Percentiles rank a stretch among this genome's conserved stretches.
phyloP scores from a whole-genome alignment of 352 stramenopile species.

The Pythium myriotylum region DNA sequence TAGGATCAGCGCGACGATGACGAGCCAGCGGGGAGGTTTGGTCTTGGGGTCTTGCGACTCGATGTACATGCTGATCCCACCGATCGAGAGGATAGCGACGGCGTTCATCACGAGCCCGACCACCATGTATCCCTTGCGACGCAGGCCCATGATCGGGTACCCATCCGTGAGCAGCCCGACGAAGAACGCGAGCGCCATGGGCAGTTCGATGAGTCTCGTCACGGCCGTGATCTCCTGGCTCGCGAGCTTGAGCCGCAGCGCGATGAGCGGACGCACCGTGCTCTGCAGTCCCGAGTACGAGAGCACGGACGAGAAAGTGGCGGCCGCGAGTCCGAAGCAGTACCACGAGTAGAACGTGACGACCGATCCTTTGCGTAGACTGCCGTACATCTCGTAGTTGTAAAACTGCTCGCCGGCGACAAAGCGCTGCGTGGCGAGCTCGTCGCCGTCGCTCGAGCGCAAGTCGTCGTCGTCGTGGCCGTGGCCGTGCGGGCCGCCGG shows the following conservation, averaged over 20 bases:
- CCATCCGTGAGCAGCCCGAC: conserved; percentile 38
- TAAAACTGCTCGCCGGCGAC: conserved; percentile 40
- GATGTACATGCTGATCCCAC: conserved; percentile 26
- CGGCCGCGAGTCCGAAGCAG: conserved; percentile 26
- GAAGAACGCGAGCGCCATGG: conserved; percentile 39
- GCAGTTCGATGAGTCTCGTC: conserved; percentile 35
- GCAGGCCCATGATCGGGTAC: conserved; percentile 33
- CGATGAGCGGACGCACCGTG: conserved; percentile 23
- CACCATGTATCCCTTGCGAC: conserved; percentile 42
- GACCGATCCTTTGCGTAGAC: conserved; percentile 31
- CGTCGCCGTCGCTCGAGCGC: conserved; percentile 8
- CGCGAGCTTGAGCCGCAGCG: conserved; percentile 19
- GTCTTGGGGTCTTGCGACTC: conserved; percentile 9
- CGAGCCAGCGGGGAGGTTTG: conserved; percentile 17
- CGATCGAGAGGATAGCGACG: conserved; percentile 20
- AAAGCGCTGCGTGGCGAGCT: conserved; percentile 30
- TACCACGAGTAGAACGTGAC: conserved; percentile 37
- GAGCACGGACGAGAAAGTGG: conserved; percentile 28
- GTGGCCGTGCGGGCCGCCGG: conserved; percentile 3
- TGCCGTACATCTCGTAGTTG: conserved; percentile 40
- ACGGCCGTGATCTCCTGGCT: conserved; percentile 26
- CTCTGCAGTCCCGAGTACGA: conserved; percentile 26
- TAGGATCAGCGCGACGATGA: conserved; percentile 34
- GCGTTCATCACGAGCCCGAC: conserved; percentile 33
- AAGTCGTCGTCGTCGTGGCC: conserved; percentile 7